phyloP scores from a whole-genome alignment of 164 flowering plant species.

The Saururus chinensis region DNA sequence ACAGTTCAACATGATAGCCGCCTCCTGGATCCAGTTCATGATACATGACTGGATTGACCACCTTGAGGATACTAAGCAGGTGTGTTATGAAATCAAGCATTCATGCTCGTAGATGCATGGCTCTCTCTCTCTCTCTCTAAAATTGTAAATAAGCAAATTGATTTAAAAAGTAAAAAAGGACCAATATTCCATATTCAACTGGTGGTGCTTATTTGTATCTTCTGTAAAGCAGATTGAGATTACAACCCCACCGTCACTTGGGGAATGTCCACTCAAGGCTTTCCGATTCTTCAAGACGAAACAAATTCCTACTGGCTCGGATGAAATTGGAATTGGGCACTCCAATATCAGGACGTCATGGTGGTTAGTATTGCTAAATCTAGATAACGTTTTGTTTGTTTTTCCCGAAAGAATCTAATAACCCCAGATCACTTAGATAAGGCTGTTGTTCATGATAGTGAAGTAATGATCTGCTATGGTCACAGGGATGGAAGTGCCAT shows the following conservation, averaged over 20 bases:
- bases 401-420: no score
- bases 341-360: conserved; percentile 33
- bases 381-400: no score
- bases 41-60: conserved; percentile 45
- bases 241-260: conserved; percentile 25
- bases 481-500: conserved; percentile 36
- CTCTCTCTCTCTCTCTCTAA: no score
- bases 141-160: no score
- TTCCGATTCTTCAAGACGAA: conserved; percentile 28
- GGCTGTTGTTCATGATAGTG: no score
- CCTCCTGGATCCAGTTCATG: conserved; percentile 46
- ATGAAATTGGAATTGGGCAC: conserved; percentile 17
- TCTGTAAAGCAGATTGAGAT: conserved; percentile 23
- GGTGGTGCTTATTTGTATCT: background rate
- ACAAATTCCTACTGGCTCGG: conserved; percentile 19
- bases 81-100: background rate
- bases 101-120: background rate
- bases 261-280: conserved; percentile 31
- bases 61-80: conserved; percentile 33
- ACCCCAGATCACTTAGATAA: no score
- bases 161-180: no score
- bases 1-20: conserved; percentile 41
- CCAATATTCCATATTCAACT: no score
- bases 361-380: conserved; percentile 39
- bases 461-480: no score